These are phyloP conservation scores for Acaromyces ingoldii DNA, from an alignment of 1,284 basidiomycete species.

Conservation along the genomic window DNA sequence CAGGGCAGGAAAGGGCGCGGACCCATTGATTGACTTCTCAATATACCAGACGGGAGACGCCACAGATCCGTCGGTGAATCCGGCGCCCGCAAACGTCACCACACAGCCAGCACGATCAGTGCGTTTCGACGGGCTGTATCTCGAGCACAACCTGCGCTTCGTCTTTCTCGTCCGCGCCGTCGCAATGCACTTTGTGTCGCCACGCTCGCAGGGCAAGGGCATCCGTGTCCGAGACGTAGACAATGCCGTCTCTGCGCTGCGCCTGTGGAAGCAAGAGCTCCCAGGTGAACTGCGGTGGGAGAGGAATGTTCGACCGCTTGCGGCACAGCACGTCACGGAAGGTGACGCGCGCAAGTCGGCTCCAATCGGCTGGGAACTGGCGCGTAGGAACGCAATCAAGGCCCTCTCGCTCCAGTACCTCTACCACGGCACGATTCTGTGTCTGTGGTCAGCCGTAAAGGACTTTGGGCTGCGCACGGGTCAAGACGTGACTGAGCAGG, in stretches of 20 bases:
- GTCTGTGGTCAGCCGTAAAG: not conserved
- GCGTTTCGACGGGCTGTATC: not conserved
- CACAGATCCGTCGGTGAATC: not conserved
- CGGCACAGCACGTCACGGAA: too few relatives aligned
- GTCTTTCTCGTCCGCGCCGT: not conserved
- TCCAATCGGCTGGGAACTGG: not conserved
- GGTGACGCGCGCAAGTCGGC: not conserved
- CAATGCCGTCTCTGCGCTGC: not conserved
- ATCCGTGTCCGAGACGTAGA: not conserved
- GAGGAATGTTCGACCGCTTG: not conserved
- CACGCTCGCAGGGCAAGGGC: not conserved
- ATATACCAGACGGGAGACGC: not conserved
- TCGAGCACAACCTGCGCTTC: not conserved
- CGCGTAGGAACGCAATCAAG: not conserved
- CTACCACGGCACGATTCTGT: not conserved
- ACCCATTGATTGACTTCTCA: not conserved
- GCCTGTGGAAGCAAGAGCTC: not conserved
- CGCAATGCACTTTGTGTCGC: not conserved
- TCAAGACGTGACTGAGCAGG: not conserved
- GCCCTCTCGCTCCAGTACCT: not conserved
- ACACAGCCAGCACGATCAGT: not conserved
- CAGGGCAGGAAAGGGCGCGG: too few relatives aligned
- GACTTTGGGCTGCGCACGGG: not conserved
- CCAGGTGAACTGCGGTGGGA: not conserved
- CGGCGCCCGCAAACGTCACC: not conserved